Conservation (phyloP, 805 yeast genomes). For the Myxozyma neotropica region DNA sequence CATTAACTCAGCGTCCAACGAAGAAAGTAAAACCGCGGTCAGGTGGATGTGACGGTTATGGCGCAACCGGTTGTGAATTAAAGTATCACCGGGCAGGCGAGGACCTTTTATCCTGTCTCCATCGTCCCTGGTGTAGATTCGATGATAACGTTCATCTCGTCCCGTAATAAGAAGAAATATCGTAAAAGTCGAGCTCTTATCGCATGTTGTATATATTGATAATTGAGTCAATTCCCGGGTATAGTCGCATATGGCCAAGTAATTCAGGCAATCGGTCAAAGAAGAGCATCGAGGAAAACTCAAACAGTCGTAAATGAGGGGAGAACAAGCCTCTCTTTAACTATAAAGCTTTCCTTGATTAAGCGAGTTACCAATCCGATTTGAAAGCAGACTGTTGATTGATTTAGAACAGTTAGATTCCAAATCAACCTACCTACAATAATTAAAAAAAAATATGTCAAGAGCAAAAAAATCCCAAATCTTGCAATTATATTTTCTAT, state of each 20-base stretch:
- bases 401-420: too few species aligned
- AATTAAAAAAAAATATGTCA: too few species aligned
- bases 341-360: too few species aligned
- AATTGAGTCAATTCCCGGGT: too few species aligned
- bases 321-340: constrained; percentile 68
- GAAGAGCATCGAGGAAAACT: not conserved
- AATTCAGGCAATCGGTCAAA: too few species aligned
- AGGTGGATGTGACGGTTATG: constrained; percentile 60
- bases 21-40: constrained; percentile 68
- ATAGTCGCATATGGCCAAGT: too few species aligned
- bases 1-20: constrained; percentile 46
- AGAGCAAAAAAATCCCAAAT: too few species aligned
- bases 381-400: too few species aligned
- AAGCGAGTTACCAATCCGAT: too few species aligned
- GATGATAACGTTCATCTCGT: constrained; percentile 69
- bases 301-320: constrained; percentile 58
- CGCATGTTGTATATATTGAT: too few species aligned
- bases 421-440: too few species aligned
- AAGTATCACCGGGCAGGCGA: constrained; percentile 67
- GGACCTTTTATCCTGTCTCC: constrained; percentile 63
- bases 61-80: constrained; percentile 70
- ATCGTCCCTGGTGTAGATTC: constrained; percentile 65
- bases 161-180: constrained; percentile 43
- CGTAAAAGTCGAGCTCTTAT: not conserved
- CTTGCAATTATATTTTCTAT: too few species aligned